Percentiles rank a stretch among this genome's conserved stretches.
Evolutionary conservation across 768 basidiomycete species (phyloP).

Genomic region (Nevesoporus exiguus): DNA sequence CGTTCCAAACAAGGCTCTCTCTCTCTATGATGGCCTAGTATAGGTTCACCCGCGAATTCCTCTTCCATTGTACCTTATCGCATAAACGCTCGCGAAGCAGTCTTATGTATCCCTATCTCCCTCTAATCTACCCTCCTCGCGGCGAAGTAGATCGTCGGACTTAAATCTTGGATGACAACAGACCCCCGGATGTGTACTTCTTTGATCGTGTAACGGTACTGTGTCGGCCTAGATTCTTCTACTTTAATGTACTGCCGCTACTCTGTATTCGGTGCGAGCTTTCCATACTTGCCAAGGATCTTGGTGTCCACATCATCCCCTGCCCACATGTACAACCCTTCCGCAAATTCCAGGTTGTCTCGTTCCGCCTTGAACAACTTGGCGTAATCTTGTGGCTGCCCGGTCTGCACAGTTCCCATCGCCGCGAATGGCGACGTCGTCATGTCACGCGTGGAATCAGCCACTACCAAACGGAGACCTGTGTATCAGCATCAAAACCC

Average conservation of each 20-base stretch:
- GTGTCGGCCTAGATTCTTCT: constrained; percentile 9
- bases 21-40: constrained; percentile 92
- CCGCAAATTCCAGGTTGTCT: constrained; percentile 90
- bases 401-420: constrained; percentile 43
- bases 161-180: constrained; percentile 15
- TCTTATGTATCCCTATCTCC: constrained; percentile 23
- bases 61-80: constrained; percentile 20
- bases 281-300: constrained; percentile 76
- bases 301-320: constrained; percentile 78
- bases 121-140: constrained; percentile 22
- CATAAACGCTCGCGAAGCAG: constrained; percentile 20
- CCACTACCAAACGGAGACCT: constrained; percentile 46
- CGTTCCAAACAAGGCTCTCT: constrained; percentile 63
- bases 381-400: constrained; percentile 75
- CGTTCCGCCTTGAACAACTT: constrained; percentile 90
- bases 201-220: constrained; percentile 27
- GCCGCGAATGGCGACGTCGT: constrained; percentile 64
- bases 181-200: constrained; percentile 22
- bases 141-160: constrained; percentile 15
- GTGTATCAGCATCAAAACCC: constrained; percentile 13
- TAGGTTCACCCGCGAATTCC: constrained; percentile 36
- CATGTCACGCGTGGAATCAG: constrained; percentile 76
- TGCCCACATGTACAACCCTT: constrained; percentile 81
- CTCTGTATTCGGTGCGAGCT: constrained; percentile 36
- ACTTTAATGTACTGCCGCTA: constrained; percentile 23